phyloP scores from a whole-genome alignment of 345 rosid genomes.

The Linum trigynum region DNA sequence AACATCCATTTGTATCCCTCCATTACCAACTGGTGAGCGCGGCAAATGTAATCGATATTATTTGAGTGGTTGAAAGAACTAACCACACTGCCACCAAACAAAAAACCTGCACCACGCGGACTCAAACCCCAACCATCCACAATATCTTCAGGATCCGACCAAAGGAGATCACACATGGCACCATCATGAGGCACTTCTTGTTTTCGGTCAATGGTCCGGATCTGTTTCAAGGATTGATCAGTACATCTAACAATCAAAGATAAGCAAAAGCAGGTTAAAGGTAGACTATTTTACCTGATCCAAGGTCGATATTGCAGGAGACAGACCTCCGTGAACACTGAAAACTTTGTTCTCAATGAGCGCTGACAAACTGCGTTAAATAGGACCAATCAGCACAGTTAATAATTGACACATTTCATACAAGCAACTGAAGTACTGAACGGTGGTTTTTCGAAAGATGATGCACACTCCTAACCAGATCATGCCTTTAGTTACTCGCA shows the following conservation, averaged over 20 bases:
- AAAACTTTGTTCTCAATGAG: slow-evolving; percentile 87
- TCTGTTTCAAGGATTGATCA: slow-evolving; percentile 36
- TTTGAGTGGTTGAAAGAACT: slow-evolving; percentile 77
- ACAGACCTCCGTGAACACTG: slow-evolving; percentile 97
- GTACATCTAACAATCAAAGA: slow-evolving; percentile 9
- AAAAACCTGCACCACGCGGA: slow-evolving; percentile 94
- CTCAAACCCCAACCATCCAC: slow-evolving; percentile 99
- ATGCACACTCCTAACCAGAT: too few species aligned
- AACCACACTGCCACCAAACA: slow-evolving; percentile 89
- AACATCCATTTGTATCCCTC: slow-evolving; percentile 99
- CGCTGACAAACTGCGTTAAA: slow-evolving; percentile 67
- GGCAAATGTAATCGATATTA: slow-evolving; percentile 75
- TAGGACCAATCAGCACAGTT: slow-evolving; percentile 1
- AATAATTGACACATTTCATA: neutral
- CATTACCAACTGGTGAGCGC: slow-evolving; percentile 98
- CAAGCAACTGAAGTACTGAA: neutral
- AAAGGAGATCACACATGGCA: slow-evolving; percentile 96
- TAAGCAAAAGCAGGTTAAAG: slow-evolving; percentile 1
- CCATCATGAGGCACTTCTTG: slow-evolving; percentile 99
- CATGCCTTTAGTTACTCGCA: too few species aligned
- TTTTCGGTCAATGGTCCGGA: slow-evolving; percentile 85
- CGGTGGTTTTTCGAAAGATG: neutral
- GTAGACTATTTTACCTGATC: slow-evolving; percentile 59
- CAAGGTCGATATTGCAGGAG: slow-evolving; percentile 77
- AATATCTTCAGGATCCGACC: slow-evolving; percentile 98